Evolutionary conservation across 495 filamentous ascomycete genomes (phyloP).

Genomic region (Aspergillus nidulans): DNA sequence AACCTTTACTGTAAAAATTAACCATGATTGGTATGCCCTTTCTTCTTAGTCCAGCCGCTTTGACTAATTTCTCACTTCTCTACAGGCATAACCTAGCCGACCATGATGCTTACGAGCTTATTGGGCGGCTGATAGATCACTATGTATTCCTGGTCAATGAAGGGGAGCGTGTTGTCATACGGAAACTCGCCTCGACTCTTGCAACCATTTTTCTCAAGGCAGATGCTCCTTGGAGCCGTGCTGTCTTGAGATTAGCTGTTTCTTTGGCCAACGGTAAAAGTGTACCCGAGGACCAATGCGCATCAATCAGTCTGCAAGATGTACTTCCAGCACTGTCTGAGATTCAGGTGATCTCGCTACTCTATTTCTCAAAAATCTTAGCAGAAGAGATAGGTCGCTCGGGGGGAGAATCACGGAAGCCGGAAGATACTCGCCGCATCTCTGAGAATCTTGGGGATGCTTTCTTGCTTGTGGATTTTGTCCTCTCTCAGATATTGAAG

Average conservation of each 20-base stretch:
- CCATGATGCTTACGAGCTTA: conserved; percentile 55
- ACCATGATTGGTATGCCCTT: conserved; percentile 65
- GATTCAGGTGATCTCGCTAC: conserved; percentile 51
- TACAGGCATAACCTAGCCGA: conserved; percentile 57
- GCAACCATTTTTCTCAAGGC: conserved; percentile 76
- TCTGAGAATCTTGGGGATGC: conserved; percentile 36
- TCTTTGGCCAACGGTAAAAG: conserved; percentile 52
- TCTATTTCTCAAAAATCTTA: conserved; percentile 70
- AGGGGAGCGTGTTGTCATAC: conserved; percentile 62
- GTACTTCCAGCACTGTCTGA: conserved; percentile 48
- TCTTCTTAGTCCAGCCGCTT: neutral
- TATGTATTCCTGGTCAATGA: conserved; percentile 55
- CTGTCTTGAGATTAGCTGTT: conserved; percentile 63
- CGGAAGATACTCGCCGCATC: conserved; percentile 18
- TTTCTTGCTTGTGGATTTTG: conserved; percentile 34
- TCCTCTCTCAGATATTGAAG: conserved; percentile 31
- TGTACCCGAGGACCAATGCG: conserved; percentile 45
- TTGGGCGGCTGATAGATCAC: conserved; percentile 68
- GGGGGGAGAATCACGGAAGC: conserved; percentile 17
- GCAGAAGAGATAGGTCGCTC: conserved; percentile 70
- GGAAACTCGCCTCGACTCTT: conserved; percentile 80
- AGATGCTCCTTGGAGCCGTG: conserved; percentile 61
- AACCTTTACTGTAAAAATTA: conserved; percentile 89
- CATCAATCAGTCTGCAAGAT: conserved; percentile 43
- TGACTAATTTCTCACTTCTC: conserved; percentile 7